phyloP scores from a whole-genome alignment of 106 monocot genomes.

The Alisma plantagoaquatica region DNA sequence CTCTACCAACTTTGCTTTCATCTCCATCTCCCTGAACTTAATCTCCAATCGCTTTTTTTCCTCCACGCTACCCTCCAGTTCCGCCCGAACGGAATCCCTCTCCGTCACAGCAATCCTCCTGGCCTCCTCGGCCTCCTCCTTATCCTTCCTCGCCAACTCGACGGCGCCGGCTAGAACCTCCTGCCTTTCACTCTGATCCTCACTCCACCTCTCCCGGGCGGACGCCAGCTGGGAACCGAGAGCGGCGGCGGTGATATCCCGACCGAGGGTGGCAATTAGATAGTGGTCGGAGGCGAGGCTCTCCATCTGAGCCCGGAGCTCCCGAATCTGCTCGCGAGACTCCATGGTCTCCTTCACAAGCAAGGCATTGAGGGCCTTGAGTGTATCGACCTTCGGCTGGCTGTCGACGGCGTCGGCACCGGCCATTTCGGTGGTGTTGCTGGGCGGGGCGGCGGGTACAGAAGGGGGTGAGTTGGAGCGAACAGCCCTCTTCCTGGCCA shows the following conservation, averaged over 20 bases:
- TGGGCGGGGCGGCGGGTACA: background rate
- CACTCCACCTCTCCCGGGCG: background rate
- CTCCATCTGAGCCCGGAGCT: conserved; percentile 4
- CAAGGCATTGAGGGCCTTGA: conserved; percentile 10
- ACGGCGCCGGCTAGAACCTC: background rate
- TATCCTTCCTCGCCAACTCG: background rate
- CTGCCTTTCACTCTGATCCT: background rate
- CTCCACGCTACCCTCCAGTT: background rate
- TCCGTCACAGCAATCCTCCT: background rate
- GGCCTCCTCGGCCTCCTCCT: background rate
- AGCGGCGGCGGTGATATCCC: background rate
- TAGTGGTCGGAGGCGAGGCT: background rate
- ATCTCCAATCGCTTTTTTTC: background rate
- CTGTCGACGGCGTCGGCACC: background rate
- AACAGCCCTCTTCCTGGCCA: conserved; percentile 9
- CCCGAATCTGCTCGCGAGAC: background rate
- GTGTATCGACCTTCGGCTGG: conserved; percentile 5
- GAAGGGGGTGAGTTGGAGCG: too few relatives aligned
- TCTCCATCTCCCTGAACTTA: too few relatives aligned
- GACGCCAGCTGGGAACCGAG: background rate
- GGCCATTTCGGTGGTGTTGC: background rate
- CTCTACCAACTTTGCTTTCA: too few relatives aligned
- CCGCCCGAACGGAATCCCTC: background rate
- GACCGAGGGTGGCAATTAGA: conserved; percentile 2
- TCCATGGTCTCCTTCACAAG: conserved; percentile 16